These are phyloP conservation scores for Lentinula edodes DNA, from an alignment of 768 basidiomycete species.

Conservation along the genomic window DNA sequence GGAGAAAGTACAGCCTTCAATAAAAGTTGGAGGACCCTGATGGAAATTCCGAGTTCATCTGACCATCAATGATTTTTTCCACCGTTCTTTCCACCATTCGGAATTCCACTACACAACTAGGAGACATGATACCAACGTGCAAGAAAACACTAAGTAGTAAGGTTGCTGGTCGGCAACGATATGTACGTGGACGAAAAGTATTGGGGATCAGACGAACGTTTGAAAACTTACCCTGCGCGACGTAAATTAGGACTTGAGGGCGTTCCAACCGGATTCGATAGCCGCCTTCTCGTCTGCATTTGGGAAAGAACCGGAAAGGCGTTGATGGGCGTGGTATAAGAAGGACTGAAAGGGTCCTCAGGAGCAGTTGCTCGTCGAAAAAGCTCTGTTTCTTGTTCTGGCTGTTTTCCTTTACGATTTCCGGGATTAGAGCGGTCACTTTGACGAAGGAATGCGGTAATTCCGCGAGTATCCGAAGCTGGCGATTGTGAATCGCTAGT, in stretches of 20 bases:
- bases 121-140: neutral
- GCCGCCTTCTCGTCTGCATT: slow-evolving; percentile 39
- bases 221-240: slow-evolving; percentile 48
- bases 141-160: neutral
- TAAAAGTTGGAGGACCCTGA: neutral
- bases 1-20: neutral
- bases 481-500: neutral
- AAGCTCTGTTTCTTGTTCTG: neutral
- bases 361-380: neutral
- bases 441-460: neutral
- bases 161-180: neutral
- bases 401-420: neutral
- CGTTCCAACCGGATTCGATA: slow-evolving; percentile 45
- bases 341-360: slow-evolving; percentile 23
- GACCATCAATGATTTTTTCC: neutral
- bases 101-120: neutral
- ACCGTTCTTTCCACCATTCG: neutral
- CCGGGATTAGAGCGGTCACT: neutral
- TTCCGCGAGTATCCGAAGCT: neutral
- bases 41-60: neutral
- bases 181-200: neutral
- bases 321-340: neutral
- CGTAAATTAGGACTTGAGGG: slow-evolving; percentile 29
- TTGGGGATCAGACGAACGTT: slow-evolving; percentile 10
- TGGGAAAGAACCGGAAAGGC: neutral